Evolutionary conservation across 2,329 filamentous ascomycete species (phyloP).

Genomic region (Sporothrix curviconia): DNA sequence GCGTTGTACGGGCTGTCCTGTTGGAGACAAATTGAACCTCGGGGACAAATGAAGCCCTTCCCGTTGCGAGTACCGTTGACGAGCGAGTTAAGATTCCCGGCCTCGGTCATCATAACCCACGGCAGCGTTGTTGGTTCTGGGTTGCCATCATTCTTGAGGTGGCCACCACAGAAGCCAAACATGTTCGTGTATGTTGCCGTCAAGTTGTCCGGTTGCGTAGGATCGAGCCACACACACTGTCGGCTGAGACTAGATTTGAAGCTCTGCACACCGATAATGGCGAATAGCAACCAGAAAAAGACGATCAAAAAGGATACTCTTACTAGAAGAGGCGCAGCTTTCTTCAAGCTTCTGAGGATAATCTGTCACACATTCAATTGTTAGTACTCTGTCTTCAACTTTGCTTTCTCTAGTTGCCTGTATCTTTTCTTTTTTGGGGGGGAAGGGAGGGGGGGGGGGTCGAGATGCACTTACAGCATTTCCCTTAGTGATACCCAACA

Average conservation of each 20-base stretch:
- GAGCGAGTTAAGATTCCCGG: conserved; percentile 40
- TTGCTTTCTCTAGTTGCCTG: no score
- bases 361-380: conserved; percentile 41
- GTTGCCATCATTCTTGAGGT: conserved; percentile 56
- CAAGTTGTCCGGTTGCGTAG: conserved; percentile 48
- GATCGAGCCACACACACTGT: conserved; percentile 72
- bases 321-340: conserved; percentile 82
- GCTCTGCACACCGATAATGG: conserved; percentile 92
- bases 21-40: conserved; percentile 76
- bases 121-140: conserved; percentile 40
- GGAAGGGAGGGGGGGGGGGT: no score
- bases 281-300: conserved; percentile 97
- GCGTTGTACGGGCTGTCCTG: conserved; percentile 70
- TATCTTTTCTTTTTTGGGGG: background rate
- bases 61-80: conserved; percentile 43
- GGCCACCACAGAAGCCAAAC: conserved; percentile 80
- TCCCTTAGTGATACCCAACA: conserved; percentile 87
- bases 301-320: conserved; percentile 90
- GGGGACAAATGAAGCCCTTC: conserved; percentile 86
- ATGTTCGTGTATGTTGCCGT: conserved; percentile 53
- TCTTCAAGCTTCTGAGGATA: conserved; percentile 90
- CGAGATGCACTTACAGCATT: conserved; percentile 81
- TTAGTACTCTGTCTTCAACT: no score
- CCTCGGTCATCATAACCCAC: conserved; percentile 53
- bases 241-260: conserved; percentile 80